Evolutionary conservation across 2,329 filamentous ascomycete species (phyloP), one percentile per base, ranked within the genome.

Genomic region (Mycosphaerelloides madeirae): DNA sequence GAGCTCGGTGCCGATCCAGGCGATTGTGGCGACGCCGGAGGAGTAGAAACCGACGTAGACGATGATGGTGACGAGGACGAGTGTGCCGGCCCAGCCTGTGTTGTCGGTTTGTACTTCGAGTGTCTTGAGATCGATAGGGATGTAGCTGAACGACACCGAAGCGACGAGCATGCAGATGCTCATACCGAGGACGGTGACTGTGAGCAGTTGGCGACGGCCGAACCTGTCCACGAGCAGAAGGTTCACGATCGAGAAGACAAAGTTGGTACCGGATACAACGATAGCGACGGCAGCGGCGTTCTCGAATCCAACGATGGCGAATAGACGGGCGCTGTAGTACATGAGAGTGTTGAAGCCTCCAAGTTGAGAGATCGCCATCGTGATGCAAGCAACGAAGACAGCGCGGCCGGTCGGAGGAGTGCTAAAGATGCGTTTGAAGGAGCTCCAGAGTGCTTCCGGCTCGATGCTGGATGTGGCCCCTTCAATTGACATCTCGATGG

Each of bases 311-410:
- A 76, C 72, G 3, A 76, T 67, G 1, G 64, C 61, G 47, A 73
- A 73, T 2, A 73, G 57, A 0, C 66, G 71, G 0, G 67, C 59
- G 2, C 62, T 65, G 43, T 71, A 72, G 58, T 72, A 72, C 52
- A 52, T 55, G 5, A 73, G 58, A 4, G 62, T 65, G 49, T 73
- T 73, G 59, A 73, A 73, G 2, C 71, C 71, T 2, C 64, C 63
- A n/a, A 74, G 54, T 41, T 77, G 74, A 12, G 65, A 69, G 32
- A 76, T 70, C 14, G 71, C 73, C 72, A 76, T 76, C n/a, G 76
- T 55, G n/a, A 70, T 68, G 43, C 73, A 76, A 2, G 70, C 73
- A 32, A 65, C 61, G 31, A 74, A 56, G 12, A 75, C 59, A 11
- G 72, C 71, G 9, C 73, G 66, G 36, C 72, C 63, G 44, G 73